phyloP scores from a whole-genome alignment of 176 grass and related monocot genomes.

The Melocanna baccifera region DNA sequence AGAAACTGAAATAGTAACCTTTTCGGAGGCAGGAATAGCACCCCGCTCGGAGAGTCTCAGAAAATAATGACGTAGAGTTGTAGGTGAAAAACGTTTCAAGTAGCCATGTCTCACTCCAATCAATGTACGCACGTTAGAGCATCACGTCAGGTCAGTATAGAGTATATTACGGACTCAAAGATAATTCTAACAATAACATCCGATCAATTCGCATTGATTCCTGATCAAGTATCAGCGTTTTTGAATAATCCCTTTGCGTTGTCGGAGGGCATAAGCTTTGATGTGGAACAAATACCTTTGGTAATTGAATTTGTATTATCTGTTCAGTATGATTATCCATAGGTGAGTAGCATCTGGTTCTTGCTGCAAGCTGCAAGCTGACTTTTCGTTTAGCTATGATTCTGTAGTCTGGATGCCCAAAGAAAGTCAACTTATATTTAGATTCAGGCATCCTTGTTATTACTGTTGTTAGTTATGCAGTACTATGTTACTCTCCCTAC shows the following conservation, averaged over 20 bases:
- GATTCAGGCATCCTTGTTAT: neutral
- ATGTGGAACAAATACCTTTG: neutral
- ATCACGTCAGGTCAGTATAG: fast-evolving
- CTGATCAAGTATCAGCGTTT: neutral
- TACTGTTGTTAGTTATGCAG: neutral
- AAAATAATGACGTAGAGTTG: too few relatives aligned
- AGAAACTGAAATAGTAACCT: too few relatives aligned
- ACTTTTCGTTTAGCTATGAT: neutral
- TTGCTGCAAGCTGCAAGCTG: neutral
- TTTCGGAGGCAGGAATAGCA: too few relatives aligned
- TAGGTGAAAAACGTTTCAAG: fast-evolving
- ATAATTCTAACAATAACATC: too few relatives aligned
- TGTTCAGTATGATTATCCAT: neutral
- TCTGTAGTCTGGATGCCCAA: neutral
- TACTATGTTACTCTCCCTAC: neutral
- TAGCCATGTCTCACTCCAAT: fast-evolving
- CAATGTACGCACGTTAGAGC: too few relatives aligned
- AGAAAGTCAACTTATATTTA: neutral
- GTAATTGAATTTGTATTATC: neutral
- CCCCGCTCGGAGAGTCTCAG: too few relatives aligned
- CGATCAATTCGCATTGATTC: too few relatives aligned
- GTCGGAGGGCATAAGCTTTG: neutral
- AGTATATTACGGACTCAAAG: too few relatives aligned
- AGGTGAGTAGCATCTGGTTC: neutral
- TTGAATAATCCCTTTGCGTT: neutral